A percentile compares a stretch with the other conserved stretches of the same genome.
Conservation (phyloP, 805 yeast genomes). For the Saccharomycopsis fodiens region DNA sequence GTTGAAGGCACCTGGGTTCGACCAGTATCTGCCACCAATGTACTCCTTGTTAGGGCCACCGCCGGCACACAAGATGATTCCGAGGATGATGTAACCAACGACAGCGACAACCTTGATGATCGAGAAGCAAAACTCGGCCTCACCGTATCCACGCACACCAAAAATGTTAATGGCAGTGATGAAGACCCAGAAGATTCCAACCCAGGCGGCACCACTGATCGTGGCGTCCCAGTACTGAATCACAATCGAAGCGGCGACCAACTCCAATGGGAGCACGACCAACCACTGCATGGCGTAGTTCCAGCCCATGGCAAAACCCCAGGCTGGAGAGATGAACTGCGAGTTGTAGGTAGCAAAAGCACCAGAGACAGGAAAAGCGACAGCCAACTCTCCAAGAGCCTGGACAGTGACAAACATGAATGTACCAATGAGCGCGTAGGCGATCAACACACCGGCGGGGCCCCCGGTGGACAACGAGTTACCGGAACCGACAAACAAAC, state of each 20-base stretch:
- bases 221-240: constrained; percentile 46
- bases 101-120: constrained; percentile 56
- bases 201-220: constrained; percentile 55
- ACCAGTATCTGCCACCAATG: constrained; percentile 46
- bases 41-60: constrained; percentile 37
- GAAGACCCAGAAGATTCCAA: constrained; percentile 42
- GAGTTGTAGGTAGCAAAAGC: constrained; percentile 43
- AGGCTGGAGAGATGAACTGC: constrained; percentile 47
- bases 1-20: constrained; percentile 45
- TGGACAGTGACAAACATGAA: constrained; percentile 54
- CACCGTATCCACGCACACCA: constrained; percentile 54
- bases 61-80: constrained; percentile 37
- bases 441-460: constrained; percentile 55
- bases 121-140: constrained; percentile 59
- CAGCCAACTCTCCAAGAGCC: constrained; percentile 46
- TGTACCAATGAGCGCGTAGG: constrained; percentile 45
- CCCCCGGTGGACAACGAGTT: constrained; percentile 52
- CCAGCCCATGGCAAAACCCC: constrained; percentile 47
- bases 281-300: constrained; percentile 52
- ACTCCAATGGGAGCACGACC: constrained; percentile 49
- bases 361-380: constrained; percentile 46
- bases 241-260: constrained; percentile 54
- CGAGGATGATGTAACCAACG: constrained; percentile 49
- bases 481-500: constrained; percentile 62
- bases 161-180: constrained; percentile 40